phyloP scores from a whole-genome alignment of 768 basidiomycete species.

The Leccinum longicurvipes region DNA sequence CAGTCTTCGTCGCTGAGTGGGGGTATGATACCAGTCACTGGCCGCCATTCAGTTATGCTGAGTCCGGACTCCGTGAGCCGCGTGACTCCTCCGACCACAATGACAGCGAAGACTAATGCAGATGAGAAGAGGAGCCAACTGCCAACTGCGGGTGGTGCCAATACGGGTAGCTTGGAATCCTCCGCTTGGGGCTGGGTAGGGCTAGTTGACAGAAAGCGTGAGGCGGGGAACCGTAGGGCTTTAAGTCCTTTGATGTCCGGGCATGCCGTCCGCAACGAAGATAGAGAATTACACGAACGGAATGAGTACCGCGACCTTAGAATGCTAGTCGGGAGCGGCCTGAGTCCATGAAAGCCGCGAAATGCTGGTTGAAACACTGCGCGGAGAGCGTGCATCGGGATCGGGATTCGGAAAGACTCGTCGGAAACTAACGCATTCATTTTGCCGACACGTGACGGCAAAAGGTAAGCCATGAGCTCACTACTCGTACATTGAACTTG shows the following conservation, averaged over 20 bases:
- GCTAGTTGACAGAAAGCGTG: conserved; percentile 41
- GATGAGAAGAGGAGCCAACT: conserved; percentile 86
- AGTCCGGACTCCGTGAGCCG: conserved; percentile 96
- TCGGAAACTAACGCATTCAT: no score
- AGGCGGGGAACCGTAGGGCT: conserved; percentile 22
- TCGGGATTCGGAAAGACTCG: neutral
- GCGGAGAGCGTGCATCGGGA: conserved; percentile 23
- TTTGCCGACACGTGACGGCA: no score
- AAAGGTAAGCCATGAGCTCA: no score
- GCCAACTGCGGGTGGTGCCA: conserved; percentile 69
- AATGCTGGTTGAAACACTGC: conserved; percentile 16
- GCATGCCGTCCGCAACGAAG: conserved; percentile 3
- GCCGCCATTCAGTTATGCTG: conserved; percentile 97
- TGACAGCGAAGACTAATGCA: conserved; percentile 83
- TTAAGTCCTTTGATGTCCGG: neutral
- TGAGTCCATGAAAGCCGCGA: conserved; percentile 4
- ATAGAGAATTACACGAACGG: conserved; percentile 4
- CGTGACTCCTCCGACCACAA: conserved; percentile 95
- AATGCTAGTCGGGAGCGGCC: neutral
- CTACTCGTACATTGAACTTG: neutral
- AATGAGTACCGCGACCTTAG: conserved; percentile 5
- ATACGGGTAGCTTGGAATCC: conserved; percentile 44
- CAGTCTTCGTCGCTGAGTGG: conserved; percentile 76
- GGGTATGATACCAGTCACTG: conserved; percentile 85
- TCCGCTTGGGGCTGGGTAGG: conserved; percentile 12